Conservation (phyloP, 2,329 filamentous ascomycete species). For the Calonectria leucothoes region DNA sequence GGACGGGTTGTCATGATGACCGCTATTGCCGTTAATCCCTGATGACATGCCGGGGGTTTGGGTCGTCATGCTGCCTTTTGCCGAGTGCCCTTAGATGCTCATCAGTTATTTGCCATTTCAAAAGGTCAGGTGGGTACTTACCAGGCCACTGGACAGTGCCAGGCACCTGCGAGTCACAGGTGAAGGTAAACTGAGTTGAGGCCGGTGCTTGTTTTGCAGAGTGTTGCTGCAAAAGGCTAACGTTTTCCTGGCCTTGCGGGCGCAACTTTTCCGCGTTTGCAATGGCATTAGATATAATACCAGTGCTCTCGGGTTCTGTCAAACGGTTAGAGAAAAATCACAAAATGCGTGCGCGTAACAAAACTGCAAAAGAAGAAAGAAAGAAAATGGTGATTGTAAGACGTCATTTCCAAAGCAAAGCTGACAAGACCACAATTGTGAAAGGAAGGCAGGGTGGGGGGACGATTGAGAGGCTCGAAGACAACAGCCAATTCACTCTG, state of each 20-base stretch:
- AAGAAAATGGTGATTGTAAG: too few relatives aligned
- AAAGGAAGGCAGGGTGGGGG: not conserved
- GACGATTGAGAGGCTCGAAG: not conserved
- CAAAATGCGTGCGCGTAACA: not conserved
- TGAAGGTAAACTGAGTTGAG: slow-evolving; percentile 95
- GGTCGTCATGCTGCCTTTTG: slow-evolving; percentile 34
- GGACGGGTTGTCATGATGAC: slow-evolving; percentile 49
- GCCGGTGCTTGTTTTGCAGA: slow-evolving; percentile 71
- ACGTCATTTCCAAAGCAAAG: not conserved
- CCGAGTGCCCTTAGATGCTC: slow-evolving; percentile 36
- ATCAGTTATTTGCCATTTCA: slow-evolving; percentile 11
- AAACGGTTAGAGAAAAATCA: slow-evolving; percentile 23
- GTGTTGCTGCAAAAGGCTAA: slow-evolving; percentile 81
- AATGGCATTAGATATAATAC: slow-evolving; percentile 93
- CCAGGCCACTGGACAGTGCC: slow-evolving; percentile 83
- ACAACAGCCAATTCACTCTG: not conserved
- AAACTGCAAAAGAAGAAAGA: not conserved
- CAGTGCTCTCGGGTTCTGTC: slow-evolving; percentile 62
- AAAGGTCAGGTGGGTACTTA: slow-evolving; percentile 34
- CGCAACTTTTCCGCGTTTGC: slow-evolving; percentile 83
- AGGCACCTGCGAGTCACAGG: slow-evolving; percentile 89
- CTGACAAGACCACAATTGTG: not conserved
- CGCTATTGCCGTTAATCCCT: slow-evolving; percentile 27
- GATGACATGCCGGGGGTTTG: slow-evolving; percentile 31
- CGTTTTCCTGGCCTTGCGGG: slow-evolving; percentile 78